phyloP scores from a whole-genome alignment of 1,139 yeast species.

The Nakaseomyces sp. region DNA sequence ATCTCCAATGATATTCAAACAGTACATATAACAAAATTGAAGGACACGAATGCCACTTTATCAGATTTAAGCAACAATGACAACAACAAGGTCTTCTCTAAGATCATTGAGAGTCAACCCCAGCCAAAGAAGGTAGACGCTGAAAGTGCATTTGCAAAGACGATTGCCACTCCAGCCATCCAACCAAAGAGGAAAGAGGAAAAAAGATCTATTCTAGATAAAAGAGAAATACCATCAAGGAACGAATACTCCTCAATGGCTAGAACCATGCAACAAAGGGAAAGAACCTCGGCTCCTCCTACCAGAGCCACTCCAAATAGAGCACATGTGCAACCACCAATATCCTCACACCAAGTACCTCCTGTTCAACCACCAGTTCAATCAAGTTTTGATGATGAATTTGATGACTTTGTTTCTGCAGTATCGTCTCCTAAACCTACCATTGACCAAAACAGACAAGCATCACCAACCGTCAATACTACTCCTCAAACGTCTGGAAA shows the following conservation, averaged over 20 bases:
- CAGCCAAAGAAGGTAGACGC: slow-evolving; percentile 14
- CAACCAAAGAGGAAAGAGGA: slow-evolving; percentile 18
- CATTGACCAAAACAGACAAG: neutral
- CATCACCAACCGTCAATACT: slow-evolving; percentile 4
- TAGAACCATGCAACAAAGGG: slow-evolving; percentile 8
- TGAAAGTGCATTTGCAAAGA: slow-evolving; percentile 19
- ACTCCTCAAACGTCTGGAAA: slow-evolving; percentile 7
- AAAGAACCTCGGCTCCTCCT: neutral
- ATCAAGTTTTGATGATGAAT: slow-evolving; percentile 21
- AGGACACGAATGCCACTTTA: slow-evolving; percentile 16
- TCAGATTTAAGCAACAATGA: slow-evolving; percentile 12
- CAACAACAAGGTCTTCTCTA: slow-evolving; percentile 18
- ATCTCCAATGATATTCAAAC: slow-evolving; percentile 35
- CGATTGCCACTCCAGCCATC: slow-evolving; percentile 20
- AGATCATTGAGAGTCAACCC: slow-evolving; percentile 20
- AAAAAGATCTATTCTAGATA: slow-evolving; percentile 2
- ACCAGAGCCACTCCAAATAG: neutral
- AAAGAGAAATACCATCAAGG: slow-evolving; percentile 2
- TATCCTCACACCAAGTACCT: slow-evolving; percentile 4
- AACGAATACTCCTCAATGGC: neutral
- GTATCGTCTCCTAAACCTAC: slow-evolving; percentile 8
- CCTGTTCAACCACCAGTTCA: slow-evolving; percentile 9
- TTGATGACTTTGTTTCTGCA: slow-evolving; percentile 30
- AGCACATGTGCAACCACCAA: slow-evolving; percentile 9
- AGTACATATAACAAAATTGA: slow-evolving; percentile 28